Evolutionary conservation across 257 asterid species (phyloP).

Genomic region (Solanum pimpinellifolium): DNA sequence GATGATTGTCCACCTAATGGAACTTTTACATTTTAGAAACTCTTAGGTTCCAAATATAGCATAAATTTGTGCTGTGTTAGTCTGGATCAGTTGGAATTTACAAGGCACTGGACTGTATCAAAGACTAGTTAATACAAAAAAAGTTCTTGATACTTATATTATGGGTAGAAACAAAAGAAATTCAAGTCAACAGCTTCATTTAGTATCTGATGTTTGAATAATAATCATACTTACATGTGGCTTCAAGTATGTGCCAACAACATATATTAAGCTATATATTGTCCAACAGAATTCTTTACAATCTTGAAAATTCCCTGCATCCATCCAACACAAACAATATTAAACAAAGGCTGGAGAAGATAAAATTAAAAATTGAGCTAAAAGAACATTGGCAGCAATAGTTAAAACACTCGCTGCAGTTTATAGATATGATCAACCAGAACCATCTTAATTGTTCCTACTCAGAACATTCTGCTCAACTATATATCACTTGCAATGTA

Average conservation of each 20-base stretch:
- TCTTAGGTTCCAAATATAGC: background rate
- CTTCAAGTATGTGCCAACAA: conserved; percentile 80
- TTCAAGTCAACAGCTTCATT: background rate
- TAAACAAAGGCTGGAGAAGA: background rate
- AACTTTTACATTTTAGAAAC: background rate
- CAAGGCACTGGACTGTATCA: background rate
- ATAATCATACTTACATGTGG: conserved; percentile 73
- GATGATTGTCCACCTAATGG: background rate
- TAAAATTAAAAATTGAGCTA: background rate
- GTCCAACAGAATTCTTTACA: conserved; percentile 65
- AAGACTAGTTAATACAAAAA: background rate
- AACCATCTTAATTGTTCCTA: background rate
- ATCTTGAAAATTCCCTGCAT: conserved; percentile 68
- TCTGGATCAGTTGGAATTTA: background rate
- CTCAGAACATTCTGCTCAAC: background rate
- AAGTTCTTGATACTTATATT: background rate
- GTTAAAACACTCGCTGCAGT: background rate
- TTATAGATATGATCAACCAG: background rate
- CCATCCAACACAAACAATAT: conserved; percentile 8
- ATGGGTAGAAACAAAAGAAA: background rate
- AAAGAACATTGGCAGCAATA: background rate
- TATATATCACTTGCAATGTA: background rate
- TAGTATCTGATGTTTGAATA: background rate
- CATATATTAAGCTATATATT: conserved; percentile 46
- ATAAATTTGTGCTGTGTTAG: background rate